phyloP scores from a whole-genome alignment of 208 protist species.

The Angomonas deanei region DNA sequence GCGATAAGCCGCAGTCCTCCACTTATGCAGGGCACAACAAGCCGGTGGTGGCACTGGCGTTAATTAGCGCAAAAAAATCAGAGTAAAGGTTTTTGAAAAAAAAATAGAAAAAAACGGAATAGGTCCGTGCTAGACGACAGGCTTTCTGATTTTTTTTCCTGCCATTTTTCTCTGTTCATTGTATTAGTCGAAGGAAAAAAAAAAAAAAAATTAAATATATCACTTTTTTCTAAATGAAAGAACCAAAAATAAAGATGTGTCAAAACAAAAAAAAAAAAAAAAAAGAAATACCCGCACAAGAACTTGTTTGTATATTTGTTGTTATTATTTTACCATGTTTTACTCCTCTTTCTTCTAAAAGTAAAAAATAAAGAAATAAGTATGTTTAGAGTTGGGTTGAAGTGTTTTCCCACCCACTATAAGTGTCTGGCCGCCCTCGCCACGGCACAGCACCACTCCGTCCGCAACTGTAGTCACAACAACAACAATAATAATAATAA shows the following conservation, averaged over 20 bases:
- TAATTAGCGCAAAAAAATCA: not conserved
- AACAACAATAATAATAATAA: slow-evolving; percentile 7
- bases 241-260: not conserved
- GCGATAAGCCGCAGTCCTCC: slow-evolving; percentile 55
- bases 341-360: not conserved
- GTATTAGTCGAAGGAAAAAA: too few species aligned
- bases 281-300: not conserved
- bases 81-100: not conserved
- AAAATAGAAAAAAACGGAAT: slow-evolving; percentile 8
- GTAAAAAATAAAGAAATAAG: too few species aligned
- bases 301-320: slow-evolving; percentile 1
- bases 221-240: too few species aligned
- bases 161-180: not conserved
- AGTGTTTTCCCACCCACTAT: not conserved
- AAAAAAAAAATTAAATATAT: too few species aligned
- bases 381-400: too few species aligned
- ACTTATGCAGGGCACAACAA: slow-evolving; percentile 74
- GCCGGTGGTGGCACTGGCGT: slow-evolving; percentile 41
- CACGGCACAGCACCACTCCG: not conserved
- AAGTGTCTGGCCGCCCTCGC: not conserved
- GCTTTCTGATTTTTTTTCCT: slow-evolving; percentile 13
- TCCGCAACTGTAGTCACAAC: not conserved
- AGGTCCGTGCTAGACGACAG: slow-evolving; percentile 34
- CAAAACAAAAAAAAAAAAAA: slow-evolving; percentile 4
- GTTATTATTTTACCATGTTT: not conserved